phyloP scores from a whole-genome alignment of 345 rosid species.

The Passiflora organensis region DNA sequence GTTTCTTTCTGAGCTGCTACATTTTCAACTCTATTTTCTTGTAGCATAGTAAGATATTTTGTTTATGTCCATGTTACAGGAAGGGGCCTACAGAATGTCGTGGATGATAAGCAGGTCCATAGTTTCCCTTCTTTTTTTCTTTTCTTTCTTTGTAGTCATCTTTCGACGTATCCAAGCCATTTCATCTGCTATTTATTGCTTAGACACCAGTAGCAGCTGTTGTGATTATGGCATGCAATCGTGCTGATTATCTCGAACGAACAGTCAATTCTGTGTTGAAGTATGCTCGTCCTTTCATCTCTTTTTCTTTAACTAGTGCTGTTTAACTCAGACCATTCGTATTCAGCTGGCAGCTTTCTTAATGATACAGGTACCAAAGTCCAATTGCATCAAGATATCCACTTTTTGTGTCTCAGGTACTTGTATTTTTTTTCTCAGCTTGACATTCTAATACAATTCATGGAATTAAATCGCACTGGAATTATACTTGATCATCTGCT shows the following conservation, averaged over 20 bases:
- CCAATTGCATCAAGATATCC: slow-evolving; percentile 77
- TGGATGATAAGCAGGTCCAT: slow-evolving; percentile 49
- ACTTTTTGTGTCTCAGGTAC: slow-evolving; percentile 88
- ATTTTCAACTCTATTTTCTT: background rate
- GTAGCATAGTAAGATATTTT: no score
- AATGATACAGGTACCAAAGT: slow-evolving; percentile 58
- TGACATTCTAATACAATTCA: background rate
- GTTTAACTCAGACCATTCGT: slow-evolving; percentile 1
- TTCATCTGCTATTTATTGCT: slow-evolving; percentile 17
- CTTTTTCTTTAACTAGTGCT: slow-evolving; percentile 4
- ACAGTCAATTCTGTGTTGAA: slow-evolving; percentile 70
- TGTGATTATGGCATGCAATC: slow-evolving; percentile 98
- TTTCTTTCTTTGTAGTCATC: background rate
- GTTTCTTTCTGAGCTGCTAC: no score
- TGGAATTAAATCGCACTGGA: background rate
- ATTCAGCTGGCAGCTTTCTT: slow-evolving; percentile 1
- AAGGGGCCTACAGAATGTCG: slow-evolving; percentile 55
- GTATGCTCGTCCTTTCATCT: slow-evolving; percentile 28
- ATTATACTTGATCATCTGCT: background rate
- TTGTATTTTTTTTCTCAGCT: background rate
- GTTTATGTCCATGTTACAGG: slow-evolving; percentile 40
- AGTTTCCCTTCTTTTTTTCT: slow-evolving; percentile 2
- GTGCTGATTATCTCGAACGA: slow-evolving; percentile 92
- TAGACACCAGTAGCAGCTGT: slow-evolving; percentile 86
- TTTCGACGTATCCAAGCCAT: slow-evolving; percentile 14